Percentiles rank a stretch among this genome's conserved stretches.
phyloP scores from a whole-genome alignment of 2,329 filamentous ascomycete species.

The Ascochyta pisi region DNA sequence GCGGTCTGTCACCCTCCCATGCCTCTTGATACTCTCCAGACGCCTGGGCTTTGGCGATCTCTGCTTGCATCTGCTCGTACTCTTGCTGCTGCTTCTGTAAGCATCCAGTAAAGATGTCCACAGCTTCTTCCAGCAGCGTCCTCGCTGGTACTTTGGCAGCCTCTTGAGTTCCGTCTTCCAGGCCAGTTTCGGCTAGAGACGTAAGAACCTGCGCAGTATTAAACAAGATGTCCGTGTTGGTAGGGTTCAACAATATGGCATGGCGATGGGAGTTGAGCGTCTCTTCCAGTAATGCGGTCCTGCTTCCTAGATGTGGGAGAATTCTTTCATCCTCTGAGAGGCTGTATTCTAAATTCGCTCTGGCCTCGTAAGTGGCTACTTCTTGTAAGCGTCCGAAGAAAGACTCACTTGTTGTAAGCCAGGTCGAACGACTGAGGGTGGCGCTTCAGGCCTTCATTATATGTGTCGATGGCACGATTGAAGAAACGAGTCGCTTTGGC shows the following conservation, averaged over 20 bases:
- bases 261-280: slow-evolving; percentile 69
- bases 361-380: slow-evolving; percentile 33
- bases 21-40: slow-evolving; percentile 31
- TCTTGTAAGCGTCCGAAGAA: neutral
- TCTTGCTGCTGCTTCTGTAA: slow-evolving; percentile 55
- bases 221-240: slow-evolving; percentile 73
- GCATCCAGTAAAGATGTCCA: slow-evolving; percentile 64
- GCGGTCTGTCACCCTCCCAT: slow-evolving; percentile 23
- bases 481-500: slow-evolving; percentile 69
- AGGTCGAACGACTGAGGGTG: slow-evolving; percentile 72
- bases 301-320: slow-evolving; percentile 63
- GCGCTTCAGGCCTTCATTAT: slow-evolving; percentile 67
- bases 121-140: slow-evolving; percentile 64
- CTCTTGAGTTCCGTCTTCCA: slow-evolving; percentile 58
- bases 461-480: slow-evolving; percentile 69
- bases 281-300: slow-evolving; percentile 63
- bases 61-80: slow-evolving; percentile 50
- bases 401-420: slow-evolving; percentile 73
- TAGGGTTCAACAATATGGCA: slow-evolving; percentile 64
- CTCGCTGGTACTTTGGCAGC: slow-evolving; percentile 55
- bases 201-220: slow-evolving; percentile 75
- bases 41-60: slow-evolving; percentile 41
- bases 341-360: slow-evolving; percentile 73
- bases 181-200: slow-evolving; percentile 66
- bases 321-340: slow-evolving; percentile 71